Evolutionary conservation across 768 basidiomycete species (phyloP).

Genomic region (Suillus cothurnatus): DNA sequence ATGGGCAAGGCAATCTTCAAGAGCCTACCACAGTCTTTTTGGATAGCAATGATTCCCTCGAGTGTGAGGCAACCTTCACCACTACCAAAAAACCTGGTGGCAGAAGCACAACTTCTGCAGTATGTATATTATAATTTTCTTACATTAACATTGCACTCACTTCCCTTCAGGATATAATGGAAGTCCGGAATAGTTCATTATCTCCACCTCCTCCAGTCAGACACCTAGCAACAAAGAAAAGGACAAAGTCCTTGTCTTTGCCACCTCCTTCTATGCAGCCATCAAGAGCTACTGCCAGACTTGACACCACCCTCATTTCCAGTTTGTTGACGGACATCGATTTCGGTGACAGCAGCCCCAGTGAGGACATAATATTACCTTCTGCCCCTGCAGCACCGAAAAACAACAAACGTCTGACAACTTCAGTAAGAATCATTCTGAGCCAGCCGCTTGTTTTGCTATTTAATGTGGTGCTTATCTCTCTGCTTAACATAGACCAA

Average conservation of each 20-base stretch:
- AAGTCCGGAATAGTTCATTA: neutral
- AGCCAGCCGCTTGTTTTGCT: no score
- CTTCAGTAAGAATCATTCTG: no score
- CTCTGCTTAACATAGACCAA: neutral
- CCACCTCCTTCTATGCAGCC: neutral
- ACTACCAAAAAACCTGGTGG: neutral
- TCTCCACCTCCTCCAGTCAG: neutral
- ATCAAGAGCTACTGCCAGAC: neutral
- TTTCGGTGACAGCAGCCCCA: neutral
- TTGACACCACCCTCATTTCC: neutral
- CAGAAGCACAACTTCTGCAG: neutral
- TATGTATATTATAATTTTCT: neutral
- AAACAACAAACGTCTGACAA: neutral
- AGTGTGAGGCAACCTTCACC: neutral
- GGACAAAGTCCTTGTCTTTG: no score
- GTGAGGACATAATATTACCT: neutral
- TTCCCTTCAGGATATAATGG: neutral
- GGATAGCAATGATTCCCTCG: neutral
- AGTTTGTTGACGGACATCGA: neutral
- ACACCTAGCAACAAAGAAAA: no score
- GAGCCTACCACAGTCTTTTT: neutral
- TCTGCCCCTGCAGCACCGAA: neutral
- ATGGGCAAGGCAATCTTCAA: neutral
- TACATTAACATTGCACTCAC: neutral
- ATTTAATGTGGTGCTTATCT: no score